phyloP scores from a whole-genome alignment of 805 yeast species.

The Cyberlindnera americana region DNA sequence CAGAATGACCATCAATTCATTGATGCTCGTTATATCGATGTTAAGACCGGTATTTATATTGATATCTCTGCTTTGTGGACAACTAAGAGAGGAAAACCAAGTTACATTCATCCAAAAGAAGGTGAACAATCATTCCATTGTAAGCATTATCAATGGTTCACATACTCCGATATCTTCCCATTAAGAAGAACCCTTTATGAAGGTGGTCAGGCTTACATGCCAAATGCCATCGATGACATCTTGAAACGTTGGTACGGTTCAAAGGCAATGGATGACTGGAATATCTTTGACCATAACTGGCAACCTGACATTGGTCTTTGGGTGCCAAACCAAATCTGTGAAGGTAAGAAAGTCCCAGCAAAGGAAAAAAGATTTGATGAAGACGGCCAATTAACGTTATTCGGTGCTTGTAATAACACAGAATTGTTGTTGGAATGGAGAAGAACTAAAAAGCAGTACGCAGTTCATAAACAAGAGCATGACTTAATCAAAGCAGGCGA shows the following conservation, averaged over 20 bases:
- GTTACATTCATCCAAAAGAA: conserved; percentile 7
- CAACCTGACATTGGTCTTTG: conserved; percentile 42
- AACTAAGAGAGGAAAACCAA: conserved; percentile 15
- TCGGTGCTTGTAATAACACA: conserved; percentile 38
- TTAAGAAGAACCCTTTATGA: conserved; percentile 41
- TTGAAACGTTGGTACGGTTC: conserved; percentile 36
- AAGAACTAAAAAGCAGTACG: conserved; percentile 28
- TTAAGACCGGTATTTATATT: conserved; percentile 45
- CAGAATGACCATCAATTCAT: conserved; percentile 40
- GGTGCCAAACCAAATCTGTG: conserved; percentile 43
- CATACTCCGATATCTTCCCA: conserved; percentile 37
- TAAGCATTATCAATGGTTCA: conserved; percentile 29
- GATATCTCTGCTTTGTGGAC: conserved; percentile 43
- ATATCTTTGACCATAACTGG: conserved; percentile 30
- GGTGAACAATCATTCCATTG: conserved; percentile 25
- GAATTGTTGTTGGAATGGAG: conserved; percentile 38
- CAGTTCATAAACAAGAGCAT: conserved; percentile 28
- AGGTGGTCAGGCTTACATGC: conserved; percentile 45
- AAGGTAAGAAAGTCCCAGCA: conserved; percentile 26
- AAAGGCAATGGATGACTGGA: conserved; percentile 25
- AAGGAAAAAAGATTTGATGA: conserved; percentile 26
- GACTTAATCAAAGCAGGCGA: conserved; percentile 23
- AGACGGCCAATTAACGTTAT: conserved; percentile 29
- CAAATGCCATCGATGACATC: conserved; percentile 35
- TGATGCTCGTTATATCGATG: conserved; percentile 44